Base-by-base conservation (phyloP, 768 basidiomycete genomes). In the Butyriboletus loyo region DNA sequence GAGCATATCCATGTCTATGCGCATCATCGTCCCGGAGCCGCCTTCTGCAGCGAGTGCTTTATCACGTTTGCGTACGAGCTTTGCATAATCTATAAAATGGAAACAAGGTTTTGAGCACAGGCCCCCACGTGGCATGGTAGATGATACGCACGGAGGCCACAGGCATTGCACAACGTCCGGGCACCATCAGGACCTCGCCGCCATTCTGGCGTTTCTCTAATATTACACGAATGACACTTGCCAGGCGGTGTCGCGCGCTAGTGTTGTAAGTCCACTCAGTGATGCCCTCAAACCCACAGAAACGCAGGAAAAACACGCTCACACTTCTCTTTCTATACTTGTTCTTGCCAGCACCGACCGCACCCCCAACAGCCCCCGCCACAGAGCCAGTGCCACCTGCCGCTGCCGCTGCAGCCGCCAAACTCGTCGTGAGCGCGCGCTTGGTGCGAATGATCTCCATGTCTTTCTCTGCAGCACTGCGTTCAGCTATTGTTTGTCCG, bases 161-260 rank as follows among this genome's bases (percentile, higher is more conserved):
- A 92, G 38, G 89, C 89, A 66, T 91, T 92, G 65, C 89, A 92
- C 61, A 92, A 66, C 8, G 89, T 92, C 63, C 89, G 73, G 24
- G 89, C 89, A 5, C 89, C 89, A 63, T 91, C 89, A 3, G 89
- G 89, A 15, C 89, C 89, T 24, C 89, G 80, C 48, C 89, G 72
- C 89, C 89, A 92, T 67, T 92, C 89, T n/a, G 89, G 89, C 5
- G 89, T 92, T 66, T 92, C 89, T 53, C 86, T 77, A 50, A 90
- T 91, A 71, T 89, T 88, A 66, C 89, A 92, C 30, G 89, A 90
- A 70, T 91, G 87, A 62, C 89, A 92, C 65, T 91, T 89, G 10
- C 89, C 89, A 5, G 89, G 89, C 17, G 89, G 89, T 34, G 86
- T 89, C 39, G 89, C 87, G 59, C 89, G 83, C 89, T 92, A 72